A percentile compares a stretch with the other conserved stretches of the same genome.
Conservation (phyloP, 768 basidiomycete genomes). For the Tricholoma bakamatsutake region DNA sequence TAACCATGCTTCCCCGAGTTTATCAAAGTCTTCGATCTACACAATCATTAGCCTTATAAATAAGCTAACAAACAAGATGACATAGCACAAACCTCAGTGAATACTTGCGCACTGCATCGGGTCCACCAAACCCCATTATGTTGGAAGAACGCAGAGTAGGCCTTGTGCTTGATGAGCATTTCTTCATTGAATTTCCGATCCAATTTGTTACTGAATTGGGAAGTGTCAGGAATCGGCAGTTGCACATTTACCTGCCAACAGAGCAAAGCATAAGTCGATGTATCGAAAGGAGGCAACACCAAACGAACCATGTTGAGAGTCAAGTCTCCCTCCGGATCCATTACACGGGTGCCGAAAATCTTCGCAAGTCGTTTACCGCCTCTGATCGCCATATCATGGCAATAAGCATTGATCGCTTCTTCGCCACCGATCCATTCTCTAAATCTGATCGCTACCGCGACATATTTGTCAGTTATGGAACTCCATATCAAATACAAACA, state of each 20-base stretch:
- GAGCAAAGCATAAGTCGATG: not conserved
- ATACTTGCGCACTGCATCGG: slow-evolving; percentile 42
- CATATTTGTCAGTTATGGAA: not conserved
- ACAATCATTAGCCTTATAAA: not conserved
- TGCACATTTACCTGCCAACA: slow-evolving; percentile 33
- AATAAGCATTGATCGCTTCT: slow-evolving; percentile 67
- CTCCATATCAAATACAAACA: not conserved
- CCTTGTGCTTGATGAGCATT: slow-evolving; percentile 29
- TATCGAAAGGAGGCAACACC: not conserved
- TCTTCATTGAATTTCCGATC: slow-evolving; percentile 22
- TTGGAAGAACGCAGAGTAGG: slow-evolving; percentile 28
- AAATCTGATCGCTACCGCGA: slow-evolving; percentile 60
- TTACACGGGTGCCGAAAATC: slow-evolving; percentile 54
- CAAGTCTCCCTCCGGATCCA: slow-evolving; percentile 59
- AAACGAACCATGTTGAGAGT: slow-evolving; percentile 66
- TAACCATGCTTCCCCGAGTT: slow-evolving; percentile 30
- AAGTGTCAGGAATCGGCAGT: slow-evolving; percentile 28
- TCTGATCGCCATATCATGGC: slow-evolving; percentile 58
- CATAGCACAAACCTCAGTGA: slow-evolving; percentile 31
- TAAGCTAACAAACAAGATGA: not conserved
- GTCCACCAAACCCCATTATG: slow-evolving; percentile 42
- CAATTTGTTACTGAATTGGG: slow-evolving; percentile 14
- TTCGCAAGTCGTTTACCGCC: slow-evolving; percentile 64
- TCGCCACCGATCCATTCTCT: slow-evolving; percentile 80
- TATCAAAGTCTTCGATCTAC: slow-evolving; percentile 39